Percentiles rank a stretch among this genome's conserved stretches.
These are phyloP conservation scores for Berberis thunbergii DNA, from an alignment of 164 flowering plant species.

Conservation along the genomic window DNA sequence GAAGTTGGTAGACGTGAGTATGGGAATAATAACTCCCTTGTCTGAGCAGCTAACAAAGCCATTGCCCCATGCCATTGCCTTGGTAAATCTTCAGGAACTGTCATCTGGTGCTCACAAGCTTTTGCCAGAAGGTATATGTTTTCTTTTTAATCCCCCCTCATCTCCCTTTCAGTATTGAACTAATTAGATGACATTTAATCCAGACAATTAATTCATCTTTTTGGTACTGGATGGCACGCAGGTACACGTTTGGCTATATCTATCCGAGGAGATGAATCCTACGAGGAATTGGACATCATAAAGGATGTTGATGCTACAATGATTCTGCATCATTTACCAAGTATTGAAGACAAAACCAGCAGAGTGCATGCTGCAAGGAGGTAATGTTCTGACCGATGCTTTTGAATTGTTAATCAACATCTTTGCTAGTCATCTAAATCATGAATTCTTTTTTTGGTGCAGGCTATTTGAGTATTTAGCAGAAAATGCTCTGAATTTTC, in stretches of 20 bases:
- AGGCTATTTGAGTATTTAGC: too few species aligned
- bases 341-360: slow-evolving; percentile 62
- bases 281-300: slow-evolving; percentile 65
- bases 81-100: slow-evolving; percentile 76
- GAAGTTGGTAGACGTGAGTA: slow-evolving; percentile 81
- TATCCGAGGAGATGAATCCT: slow-evolving; percentile 84
- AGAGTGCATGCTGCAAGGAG: slow-evolving; percentile 96
- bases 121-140: too few species aligned
- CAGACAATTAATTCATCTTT: background rate
- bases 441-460: too few species aligned
- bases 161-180: too few species aligned
- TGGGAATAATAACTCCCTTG: slow-evolving; percentile 88
- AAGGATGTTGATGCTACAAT: slow-evolving; percentile 67
- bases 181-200: background rate
- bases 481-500: too few species aligned
- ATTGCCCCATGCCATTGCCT: slow-evolving; percentile 73
- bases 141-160: too few species aligned
- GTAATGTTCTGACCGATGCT: slow-evolving; percentile 25
- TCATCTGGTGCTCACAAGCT: slow-evolving; percentile 79
- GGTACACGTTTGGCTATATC: slow-evolving; percentile 88
- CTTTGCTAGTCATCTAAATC: too few species aligned
- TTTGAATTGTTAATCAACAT: too few species aligned
- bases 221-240: slow-evolving; percentile 14
- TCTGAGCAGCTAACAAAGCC: slow-evolving; percentile 94
- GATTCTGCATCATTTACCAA: slow-evolving; percentile 77